Conservation (phyloP, 495 filamentous ascomycete genomes). For the Annulohypoxylon maeteangense region DNA sequence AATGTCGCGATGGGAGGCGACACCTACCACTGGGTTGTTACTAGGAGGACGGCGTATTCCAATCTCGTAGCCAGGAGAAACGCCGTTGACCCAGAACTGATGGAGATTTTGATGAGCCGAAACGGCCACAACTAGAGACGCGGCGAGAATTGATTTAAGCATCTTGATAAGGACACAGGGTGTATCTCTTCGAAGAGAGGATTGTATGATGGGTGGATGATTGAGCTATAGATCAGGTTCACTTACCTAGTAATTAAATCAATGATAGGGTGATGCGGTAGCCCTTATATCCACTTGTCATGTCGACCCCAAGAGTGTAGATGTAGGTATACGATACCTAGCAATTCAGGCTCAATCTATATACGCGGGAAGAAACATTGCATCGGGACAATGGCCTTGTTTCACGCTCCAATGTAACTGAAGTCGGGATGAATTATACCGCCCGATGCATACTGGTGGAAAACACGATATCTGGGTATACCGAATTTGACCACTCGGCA, state of each 20-base stretch:
- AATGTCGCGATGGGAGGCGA: background rate
- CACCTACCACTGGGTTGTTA: constrained; percentile 48
- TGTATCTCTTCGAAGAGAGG: background rate
- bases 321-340: background rate
- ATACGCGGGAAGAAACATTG: constrained; percentile 10
- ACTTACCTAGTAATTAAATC: no score
- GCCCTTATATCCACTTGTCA: no score
- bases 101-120: constrained; percentile 54
- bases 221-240: background rate
- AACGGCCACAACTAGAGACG: constrained; percentile 35
- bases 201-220: background rate
- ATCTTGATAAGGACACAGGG: constrained; percentile 6
- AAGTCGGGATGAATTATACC: background rate
- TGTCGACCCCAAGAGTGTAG: no score
- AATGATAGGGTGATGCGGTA: no score
- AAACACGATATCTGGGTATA: constrained; percentile 9
- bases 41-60: constrained; percentile 52
- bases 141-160: constrained; percentile 25
- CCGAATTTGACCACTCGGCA: constrained; percentile 14
- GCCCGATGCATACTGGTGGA: background rate
- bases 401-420: constrained; percentile 3
- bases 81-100: constrained; percentile 54
- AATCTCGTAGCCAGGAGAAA: constrained; percentile 50
- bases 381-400: background rate
- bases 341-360: constrained; percentile 34